These are phyloP conservation scores for Aegilops bicornis DNA, from an alignment of 176 grass and related monocot genomes.

Conservation along the genomic window DNA sequence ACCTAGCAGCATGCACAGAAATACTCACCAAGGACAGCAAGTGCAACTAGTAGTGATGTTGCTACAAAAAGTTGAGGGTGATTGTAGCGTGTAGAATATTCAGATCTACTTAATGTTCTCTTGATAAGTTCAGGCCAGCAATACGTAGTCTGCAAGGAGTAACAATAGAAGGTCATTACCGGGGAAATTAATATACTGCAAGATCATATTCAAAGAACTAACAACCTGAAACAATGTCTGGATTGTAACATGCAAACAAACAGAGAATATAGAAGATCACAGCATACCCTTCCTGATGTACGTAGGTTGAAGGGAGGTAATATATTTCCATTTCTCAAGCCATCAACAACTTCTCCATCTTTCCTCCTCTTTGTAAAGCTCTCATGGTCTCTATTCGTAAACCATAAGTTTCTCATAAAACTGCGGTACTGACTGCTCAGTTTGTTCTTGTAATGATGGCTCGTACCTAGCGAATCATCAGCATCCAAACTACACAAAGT, in stretches of 20 bases:
- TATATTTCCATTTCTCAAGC: slow-evolving; percentile 34
- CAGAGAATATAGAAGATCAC: slow-evolving; percentile 18
- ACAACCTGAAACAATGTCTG: not conserved
- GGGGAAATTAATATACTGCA: not conserved
- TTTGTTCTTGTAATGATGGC: slow-evolving; percentile 41
- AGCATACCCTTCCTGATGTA: slow-evolving; percentile 51
- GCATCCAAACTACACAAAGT: slow-evolving; percentile 39
- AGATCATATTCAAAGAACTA: slow-evolving; percentile 2
- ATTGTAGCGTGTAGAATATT: slow-evolving; percentile 36
- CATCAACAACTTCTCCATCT: slow-evolving; percentile 65
- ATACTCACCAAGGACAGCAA: slow-evolving; percentile 67
- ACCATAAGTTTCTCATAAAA: slow-evolving; percentile 69
- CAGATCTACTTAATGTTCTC: slow-evolving; percentile 41
- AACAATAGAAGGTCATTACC: slow-evolving; percentile 16
- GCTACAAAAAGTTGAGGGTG: slow-evolving; percentile 43
- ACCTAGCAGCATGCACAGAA: not conserved
- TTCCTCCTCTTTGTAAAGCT: slow-evolving; percentile 85
- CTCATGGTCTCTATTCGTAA: slow-evolving; percentile 44
- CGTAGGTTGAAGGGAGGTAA: slow-evolving; percentile 34
- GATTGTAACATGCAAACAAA: slow-evolving; percentile 6
- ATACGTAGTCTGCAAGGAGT: slow-evolving; percentile 40
- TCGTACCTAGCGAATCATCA: slow-evolving; percentile 38
- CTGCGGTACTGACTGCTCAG: slow-evolving; percentile 42
- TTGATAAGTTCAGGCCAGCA: slow-evolving; percentile 49
- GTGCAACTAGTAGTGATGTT: slow-evolving; percentile 39